Evolutionary conservation across 768 basidiomycete genomes (phyloP), one percentile per base, ranked within the genome.

Genomic region (Leccinum pellstonianum): DNA sequence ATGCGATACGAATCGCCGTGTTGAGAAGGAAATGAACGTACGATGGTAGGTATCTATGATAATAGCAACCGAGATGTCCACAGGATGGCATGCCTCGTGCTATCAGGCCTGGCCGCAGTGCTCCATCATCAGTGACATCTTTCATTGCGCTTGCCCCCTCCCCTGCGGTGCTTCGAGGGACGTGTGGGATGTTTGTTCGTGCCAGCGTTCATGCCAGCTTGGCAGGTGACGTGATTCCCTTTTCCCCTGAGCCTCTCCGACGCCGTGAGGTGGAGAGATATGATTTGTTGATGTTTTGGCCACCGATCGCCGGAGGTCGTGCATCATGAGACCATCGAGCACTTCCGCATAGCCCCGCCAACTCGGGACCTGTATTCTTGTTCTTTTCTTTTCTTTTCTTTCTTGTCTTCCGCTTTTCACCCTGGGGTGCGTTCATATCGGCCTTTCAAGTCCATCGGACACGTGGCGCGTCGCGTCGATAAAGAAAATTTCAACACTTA

Each of bases 1-100:
- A 53, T 53, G 52, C 52, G 21, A 53, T 21, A 37, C 21, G 19
- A 59, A 59, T 59, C 58, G 58, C 58, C 58, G 56, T 48, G 15
- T 58, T 47, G 41, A 43, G 11, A 46, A 46, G 19, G 57, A 41
- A 57, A 33, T 12, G 51, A 52, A 17, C 29, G 29, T 38, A 57
- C 15, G 33, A 9, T 25, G 23, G 25, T 31, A 10, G 9, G 25
- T 15, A 27, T 14, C 37, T 21, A 25, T 21, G 55, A 46, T 46
- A 46, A 59, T 15, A 31, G 55, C 47, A 58, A 46, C 21, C 38
- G 54, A 31, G 37, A 35, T 35, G 4, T 19, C 43, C 43, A 46
- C 51, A 52, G 51, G 27, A 15, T 52, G 43, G n/a, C 51, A 52
- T 17, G 58, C 58, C 58, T 58, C 56, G 56, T 31, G 56, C 10